Percentiles rank a stretch among this genome's conserved stretches.
Conservation (phyloP, 148 eudicot species). For the Camellia lanceoleosa region DNA sequence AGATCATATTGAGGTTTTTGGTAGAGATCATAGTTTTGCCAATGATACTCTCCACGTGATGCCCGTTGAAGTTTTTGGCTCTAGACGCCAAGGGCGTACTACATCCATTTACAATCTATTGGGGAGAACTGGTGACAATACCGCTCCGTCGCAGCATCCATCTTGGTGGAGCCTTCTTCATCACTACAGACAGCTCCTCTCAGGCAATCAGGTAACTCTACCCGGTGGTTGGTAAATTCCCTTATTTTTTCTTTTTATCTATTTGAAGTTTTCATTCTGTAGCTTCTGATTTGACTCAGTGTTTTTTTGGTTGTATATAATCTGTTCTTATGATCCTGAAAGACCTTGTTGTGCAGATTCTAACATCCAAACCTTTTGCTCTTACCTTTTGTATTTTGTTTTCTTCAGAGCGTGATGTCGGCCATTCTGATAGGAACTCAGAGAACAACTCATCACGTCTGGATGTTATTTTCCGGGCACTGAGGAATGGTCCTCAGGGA, state of each 20-base stretch:
- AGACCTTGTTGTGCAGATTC: background rate
- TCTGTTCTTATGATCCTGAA: background rate
- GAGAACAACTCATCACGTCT: constrained; percentile 63
- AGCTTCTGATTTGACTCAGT: background rate
- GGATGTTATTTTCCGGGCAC: constrained; percentile 76
- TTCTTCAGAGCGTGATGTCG: constrained; percentile 51
- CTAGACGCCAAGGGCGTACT: constrained; percentile 92
- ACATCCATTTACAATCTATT: constrained; percentile 92
- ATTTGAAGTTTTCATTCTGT: background rate
- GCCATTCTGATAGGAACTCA: constrained; percentile 53
- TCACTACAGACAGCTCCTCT: constrained; percentile 41
- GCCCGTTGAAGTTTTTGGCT: constrained; percentile 98
- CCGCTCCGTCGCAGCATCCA: constrained; percentile 75
- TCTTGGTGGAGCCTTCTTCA: constrained; percentile 71
- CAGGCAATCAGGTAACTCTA: constrained; percentile 57
- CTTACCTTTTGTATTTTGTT: too few relatives aligned
- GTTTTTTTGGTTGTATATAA: background rate
- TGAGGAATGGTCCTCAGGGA: constrained; percentile 88
- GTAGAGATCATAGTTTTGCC: constrained; percentile 69
- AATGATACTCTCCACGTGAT: constrained; percentile 89
- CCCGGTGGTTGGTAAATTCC: background rate
- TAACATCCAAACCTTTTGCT: background rate
- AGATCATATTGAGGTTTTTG: constrained; percentile 96
- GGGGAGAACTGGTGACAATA: constrained; percentile 66
- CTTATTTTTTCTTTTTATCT: background rate